phyloP scores from a whole-genome alignment of 768 basidiomycete species.

The Lactarius vividus region DNA sequence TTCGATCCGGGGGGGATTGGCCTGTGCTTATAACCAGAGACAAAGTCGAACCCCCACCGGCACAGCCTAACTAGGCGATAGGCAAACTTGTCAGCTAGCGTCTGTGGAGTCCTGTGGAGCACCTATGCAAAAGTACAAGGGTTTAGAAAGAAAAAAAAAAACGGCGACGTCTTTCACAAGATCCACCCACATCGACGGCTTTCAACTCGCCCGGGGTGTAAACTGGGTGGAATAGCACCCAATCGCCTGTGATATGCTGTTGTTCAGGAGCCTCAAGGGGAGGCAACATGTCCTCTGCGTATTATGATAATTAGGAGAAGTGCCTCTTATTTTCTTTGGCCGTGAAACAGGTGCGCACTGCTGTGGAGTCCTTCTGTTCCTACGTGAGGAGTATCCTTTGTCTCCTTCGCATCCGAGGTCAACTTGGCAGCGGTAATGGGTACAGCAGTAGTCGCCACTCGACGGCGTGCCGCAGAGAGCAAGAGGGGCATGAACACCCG shows the following conservation, averaged over 20 bases:
- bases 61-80: slow-evolving; percentile 55
- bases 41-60: slow-evolving; percentile 74
- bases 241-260: slow-evolving; percentile 52
- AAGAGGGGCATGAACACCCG: slow-evolving; percentile 3
- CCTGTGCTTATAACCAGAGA: slow-evolving; percentile 82
- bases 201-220: slow-evolving; percentile 73
- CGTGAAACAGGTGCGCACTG: background rate
- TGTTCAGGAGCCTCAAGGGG: slow-evolving; percentile 28
- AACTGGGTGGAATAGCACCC: slow-evolving; percentile 93
- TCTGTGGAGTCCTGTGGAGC: slow-evolving; percentile 61
- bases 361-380: slow-evolving; percentile 18
- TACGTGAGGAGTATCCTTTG: background rate
- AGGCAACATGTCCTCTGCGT: slow-evolving; percentile 13
- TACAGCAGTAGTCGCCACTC: slow-evolving; percentile 1
- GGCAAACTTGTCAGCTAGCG: slow-evolving; percentile 72
- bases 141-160: background rate
- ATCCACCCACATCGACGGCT: slow-evolving; percentile 58
- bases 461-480: background rate
- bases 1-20: slow-evolving; percentile 56
- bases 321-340: no score
- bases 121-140: slow-evolving; percentile 48
- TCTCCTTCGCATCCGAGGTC: slow-evolving; percentile 5
- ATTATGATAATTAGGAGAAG: background rate
- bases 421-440: background rate
- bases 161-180: background rate